Conservation (phyloP, 1,284 basidiomycete genomes). For the Trichosporon asahii region DNA sequence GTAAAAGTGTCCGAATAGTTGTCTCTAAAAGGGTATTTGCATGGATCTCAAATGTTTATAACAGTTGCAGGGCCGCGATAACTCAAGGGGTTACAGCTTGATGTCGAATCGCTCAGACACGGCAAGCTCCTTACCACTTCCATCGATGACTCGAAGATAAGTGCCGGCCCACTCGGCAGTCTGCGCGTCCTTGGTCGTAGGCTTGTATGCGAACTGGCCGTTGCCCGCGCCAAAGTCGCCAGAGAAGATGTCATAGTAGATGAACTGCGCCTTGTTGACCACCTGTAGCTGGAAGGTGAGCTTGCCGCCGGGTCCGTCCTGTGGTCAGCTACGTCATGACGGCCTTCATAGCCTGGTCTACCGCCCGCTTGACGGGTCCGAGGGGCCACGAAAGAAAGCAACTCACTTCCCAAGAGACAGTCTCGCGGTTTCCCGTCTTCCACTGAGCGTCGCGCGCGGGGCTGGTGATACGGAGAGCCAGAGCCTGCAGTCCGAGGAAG, state of each 20-base stretch:
- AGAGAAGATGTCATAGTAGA: background rate
- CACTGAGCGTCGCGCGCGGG: background rate
- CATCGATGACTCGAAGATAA: background rate
- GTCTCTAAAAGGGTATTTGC: slow-evolving; percentile 4
- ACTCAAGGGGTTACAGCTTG: background rate
- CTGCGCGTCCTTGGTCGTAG: background rate
- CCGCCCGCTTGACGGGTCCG: too few species aligned
- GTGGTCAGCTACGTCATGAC: background rate
- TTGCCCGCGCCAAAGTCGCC: background rate
- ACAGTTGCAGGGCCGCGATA: background rate
- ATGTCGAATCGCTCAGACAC: background rate
- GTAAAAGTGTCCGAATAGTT: background rate
- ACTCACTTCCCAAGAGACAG: background rate
- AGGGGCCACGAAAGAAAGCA: background rate
- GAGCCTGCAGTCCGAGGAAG: background rate
- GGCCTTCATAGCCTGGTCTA: too few species aligned
- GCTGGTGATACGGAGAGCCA: background rate
- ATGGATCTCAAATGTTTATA: background rate
- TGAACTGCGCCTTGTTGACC: background rate
- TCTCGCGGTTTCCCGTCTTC: background rate
- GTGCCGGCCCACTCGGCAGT: background rate
- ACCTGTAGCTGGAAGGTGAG: slow-evolving; percentile 7
- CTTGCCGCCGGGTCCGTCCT: background rate
- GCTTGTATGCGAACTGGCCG: background rate
- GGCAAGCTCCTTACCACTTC: background rate